These are phyloP conservation scores for Poronia punctata DNA, from an alignment of 495 filamentous ascomycete genomes.

Conservation along the genomic window DNA sequence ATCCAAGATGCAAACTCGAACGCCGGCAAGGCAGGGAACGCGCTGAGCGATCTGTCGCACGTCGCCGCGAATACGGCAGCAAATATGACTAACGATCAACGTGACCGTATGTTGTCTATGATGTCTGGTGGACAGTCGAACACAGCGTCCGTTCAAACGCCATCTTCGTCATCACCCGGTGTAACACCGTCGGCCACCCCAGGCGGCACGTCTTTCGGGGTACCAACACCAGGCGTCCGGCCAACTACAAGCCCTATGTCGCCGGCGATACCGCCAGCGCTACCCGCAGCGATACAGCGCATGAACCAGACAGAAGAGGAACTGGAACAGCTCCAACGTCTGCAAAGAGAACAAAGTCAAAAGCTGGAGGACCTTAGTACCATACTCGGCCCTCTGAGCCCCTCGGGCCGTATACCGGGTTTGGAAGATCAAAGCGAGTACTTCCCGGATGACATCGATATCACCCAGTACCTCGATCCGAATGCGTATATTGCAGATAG, in stretches of 20 bases:
- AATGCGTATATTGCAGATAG: conserved; percentile 46
- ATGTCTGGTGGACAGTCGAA: conserved; percentile 49
- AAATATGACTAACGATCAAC: conserved; percentile 69
- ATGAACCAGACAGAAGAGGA: conserved; percentile 61
- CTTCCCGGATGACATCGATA: conserved; percentile 46
- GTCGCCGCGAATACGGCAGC: conserved; percentile 63
- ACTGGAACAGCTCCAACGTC: conserved; percentile 63
- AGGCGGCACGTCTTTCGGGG: conserved; percentile 13
- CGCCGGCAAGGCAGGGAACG: conserved; percentile 39
- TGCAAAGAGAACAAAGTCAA: conserved; percentile 65
- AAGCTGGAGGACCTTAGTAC: conserved; percentile 65
- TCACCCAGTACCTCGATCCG: conserved; percentile 63
- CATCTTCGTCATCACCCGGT: conserved; percentile 16
- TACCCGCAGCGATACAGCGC: conserved; percentile 47
- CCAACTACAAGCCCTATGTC: conserved; percentile 31
- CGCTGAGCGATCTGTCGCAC: conserved; percentile 61
- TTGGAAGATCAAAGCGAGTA: conserved; percentile 46
- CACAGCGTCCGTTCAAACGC: conserved; percentile 17
- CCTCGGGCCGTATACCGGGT: conserved; percentile 73
- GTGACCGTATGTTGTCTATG: conserved; percentile 69
- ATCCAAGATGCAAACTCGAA: conserved; percentile 74
- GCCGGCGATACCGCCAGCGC: conserved; percentile 52
- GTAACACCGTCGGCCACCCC: conserved; percentile 11
- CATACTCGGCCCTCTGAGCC: conserved; percentile 68
- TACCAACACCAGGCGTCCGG: conserved; percentile 15